These are phyloP conservation scores for Nannochloropsis gaditana DNA, from an alignment of 108 stramenopile genomes.

Conservation along the genomic window DNA sequence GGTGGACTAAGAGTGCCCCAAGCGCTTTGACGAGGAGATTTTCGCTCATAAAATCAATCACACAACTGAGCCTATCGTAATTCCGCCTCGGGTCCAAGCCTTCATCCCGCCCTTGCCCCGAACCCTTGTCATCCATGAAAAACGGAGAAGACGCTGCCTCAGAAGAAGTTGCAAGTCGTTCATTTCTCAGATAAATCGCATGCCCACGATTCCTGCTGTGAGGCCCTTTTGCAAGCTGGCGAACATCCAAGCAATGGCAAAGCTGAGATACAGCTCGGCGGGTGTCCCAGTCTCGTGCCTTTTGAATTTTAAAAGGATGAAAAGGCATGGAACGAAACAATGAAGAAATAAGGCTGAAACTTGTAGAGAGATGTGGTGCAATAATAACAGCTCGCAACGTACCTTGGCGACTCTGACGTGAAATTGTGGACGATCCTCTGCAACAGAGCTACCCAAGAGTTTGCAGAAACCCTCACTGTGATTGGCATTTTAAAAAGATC, in stretches of 20 bases:
- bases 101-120: not conserved
- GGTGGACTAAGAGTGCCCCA: constrained; percentile 28
- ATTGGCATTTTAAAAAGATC: too few relatives aligned
- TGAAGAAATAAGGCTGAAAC: not conserved
- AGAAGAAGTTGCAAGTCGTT: too few relatives aligned
- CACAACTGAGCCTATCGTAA: constrained; percentile 28
- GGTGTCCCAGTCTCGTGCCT: not conserved
- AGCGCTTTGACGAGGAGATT: constrained; percentile 31
- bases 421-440: not conserved
- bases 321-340: not conserved
- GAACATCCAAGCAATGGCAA: not conserved
- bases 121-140: not conserved
- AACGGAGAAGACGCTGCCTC: too few relatives aligned
- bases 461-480: not conserved
- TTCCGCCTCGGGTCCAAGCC: not conserved
- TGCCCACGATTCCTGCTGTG: too few relatives aligned
- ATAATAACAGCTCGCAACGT: not conserved
- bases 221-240: not conserved
- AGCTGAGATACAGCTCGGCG: not conserved
- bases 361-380: not conserved
- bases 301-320: not conserved
- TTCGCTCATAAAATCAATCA: constrained; percentile 35
- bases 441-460: not conserved
- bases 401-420: constrained; percentile 12
- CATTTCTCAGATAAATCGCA: too few relatives aligned